Evolutionary conservation across 192 early-diverging fungal species (phyloP), one percentile per base, ranked within the genome.

Genomic region (Entomortierella parvispora): DNA sequence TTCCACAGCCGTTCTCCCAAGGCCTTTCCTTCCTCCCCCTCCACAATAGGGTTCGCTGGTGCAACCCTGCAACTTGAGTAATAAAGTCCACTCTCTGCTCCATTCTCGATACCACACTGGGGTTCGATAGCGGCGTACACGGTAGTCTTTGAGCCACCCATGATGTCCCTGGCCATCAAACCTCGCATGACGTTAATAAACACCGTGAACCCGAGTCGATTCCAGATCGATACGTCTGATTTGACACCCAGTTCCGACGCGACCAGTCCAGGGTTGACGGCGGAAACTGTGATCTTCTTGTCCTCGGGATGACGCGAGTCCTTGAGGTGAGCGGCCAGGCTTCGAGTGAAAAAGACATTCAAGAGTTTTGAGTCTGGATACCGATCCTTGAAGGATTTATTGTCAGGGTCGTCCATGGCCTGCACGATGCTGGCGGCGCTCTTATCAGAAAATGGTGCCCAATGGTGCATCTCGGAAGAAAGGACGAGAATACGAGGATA

Each of bases 391-490:
- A 49, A 1, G 33, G 57, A 25, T 2, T 15, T 34, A 4, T 1
- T 28, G 22, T 55, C 34, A 25, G 71, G 48, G 26, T 65, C 55
- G 20, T 66, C 42, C 49, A 75, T 58, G 0, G 54, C 20, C 54
- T 54, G 37, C 4, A 75, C 32, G 32, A 75, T 66, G 45, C 29
- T 75, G 33, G 60, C 52, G n/a, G 28, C 7, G 28, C 33, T 44
- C 26, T 53, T 55, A 5, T 45, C 58, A 5, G 50, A 18, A 32
- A 75, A 59, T 1, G 43, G 17, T 4, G 56, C 50, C 60, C 43
- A 53, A 32, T 65, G 65, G 15, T 75, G 71, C n/a, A 65, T 54
- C 52, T 75, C 71, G 12, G 71, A 75, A 17, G 71, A 44, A 28
- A 75, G 31, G 32, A 60, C 44, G 4, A 75, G 22, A 43, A 75